Evolutionary conservation across 306 rosid genomes (phyloP).

Genomic region (Astragalus membranaceus): DNA sequence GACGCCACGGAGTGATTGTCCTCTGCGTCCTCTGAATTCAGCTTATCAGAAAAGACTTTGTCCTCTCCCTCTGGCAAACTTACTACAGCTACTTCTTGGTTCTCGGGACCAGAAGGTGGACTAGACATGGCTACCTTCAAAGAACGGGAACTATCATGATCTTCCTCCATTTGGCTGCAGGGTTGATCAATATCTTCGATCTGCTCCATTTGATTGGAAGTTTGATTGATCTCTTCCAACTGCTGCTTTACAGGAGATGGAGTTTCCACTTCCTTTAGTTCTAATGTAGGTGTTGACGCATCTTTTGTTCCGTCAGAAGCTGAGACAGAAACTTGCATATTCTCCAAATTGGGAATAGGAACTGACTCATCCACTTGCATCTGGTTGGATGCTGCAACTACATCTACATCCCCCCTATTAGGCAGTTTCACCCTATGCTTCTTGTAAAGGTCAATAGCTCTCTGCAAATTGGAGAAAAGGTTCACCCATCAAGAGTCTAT

Average conservation of each 20-base stretch:
- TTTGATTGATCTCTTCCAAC: constrained; percentile 33
- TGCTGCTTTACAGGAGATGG: constrained; percentile 26
- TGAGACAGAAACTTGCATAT: constrained; percentile 33
- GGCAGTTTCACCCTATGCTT: constrained; percentile 56
- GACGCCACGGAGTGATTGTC: constrained; percentile 22
- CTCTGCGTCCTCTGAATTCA: constrained; percentile 30
- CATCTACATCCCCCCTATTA: constrained; percentile 37
- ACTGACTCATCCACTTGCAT: constrained; percentile 33
- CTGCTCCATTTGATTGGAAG: constrained; percentile 36
- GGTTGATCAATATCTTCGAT: constrained; percentile 33
- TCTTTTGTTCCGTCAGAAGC: constrained; percentile 31
- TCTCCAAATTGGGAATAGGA: constrained; percentile 28
- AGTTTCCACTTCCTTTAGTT: constrained; percentile 26
- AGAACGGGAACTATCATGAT: constrained; percentile 11
- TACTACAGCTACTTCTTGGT: constrained; percentile 37
- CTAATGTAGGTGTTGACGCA: constrained; percentile 20
- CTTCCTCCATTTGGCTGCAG: constrained; percentile 39
- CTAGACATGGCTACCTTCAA: constrained; percentile 22
- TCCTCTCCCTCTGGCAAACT: constrained; percentile 29
- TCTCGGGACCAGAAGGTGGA: constrained; percentile 28
- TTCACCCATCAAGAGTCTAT: constrained; percentile 16
- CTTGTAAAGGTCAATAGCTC: constrained; percentile 73
- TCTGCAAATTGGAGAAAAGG: constrained; percentile 45
- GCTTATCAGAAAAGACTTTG: constrained; percentile 29
- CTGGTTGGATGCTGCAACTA: constrained; percentile 33